phyloP scores from a whole-genome alignment of 2,329 filamentous ascomycete genomes.

The Cryphonectria parasitica region DNA sequence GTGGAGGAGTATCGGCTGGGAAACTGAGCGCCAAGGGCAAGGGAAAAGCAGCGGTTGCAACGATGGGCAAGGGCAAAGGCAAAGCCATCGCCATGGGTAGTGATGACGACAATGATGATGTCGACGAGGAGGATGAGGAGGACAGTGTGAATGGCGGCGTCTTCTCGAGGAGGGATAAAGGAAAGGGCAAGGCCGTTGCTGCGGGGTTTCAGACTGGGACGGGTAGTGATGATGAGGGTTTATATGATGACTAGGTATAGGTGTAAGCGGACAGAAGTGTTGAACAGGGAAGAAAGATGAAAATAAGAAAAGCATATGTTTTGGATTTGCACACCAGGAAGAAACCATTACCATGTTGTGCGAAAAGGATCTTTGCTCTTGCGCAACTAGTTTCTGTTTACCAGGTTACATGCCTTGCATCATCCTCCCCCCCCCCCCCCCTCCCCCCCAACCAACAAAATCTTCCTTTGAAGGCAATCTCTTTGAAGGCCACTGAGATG shows the following conservation, averaged over 20 bases:
- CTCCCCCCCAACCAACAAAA: too few species aligned
- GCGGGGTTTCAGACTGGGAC: constrained; percentile 56
- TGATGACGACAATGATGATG: constrained; percentile 40
- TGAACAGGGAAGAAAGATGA: not conserved
- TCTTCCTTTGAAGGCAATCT: too few species aligned
- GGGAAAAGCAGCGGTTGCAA: constrained; percentile 36
- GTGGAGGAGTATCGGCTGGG: not conserved
- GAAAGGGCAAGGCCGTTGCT: constrained; percentile 59
- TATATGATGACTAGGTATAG: constrained; percentile 50
- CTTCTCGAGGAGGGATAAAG: constrained; percentile 44
- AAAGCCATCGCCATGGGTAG: constrained; percentile 45
- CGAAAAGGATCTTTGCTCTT: not conserved
- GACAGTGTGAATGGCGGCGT: constrained; percentile 29
- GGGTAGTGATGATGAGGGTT: constrained; percentile 60
- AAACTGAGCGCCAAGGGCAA: constrained; percentile 40
- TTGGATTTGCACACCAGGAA: not conserved
- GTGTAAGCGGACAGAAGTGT: not conserved
- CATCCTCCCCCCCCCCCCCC: too few species aligned
- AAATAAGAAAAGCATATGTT: not conserved
- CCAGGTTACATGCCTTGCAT: too few species aligned
- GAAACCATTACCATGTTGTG: not conserved
- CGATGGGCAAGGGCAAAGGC: constrained; percentile 38
- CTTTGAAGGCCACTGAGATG: too few species aligned
- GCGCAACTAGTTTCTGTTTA: too few species aligned
- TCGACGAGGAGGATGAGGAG: constrained; percentile 39